Conservation (phyloP, 176 grass and related monocot genomes). For the Echinochloa phyllopogon region DNA sequence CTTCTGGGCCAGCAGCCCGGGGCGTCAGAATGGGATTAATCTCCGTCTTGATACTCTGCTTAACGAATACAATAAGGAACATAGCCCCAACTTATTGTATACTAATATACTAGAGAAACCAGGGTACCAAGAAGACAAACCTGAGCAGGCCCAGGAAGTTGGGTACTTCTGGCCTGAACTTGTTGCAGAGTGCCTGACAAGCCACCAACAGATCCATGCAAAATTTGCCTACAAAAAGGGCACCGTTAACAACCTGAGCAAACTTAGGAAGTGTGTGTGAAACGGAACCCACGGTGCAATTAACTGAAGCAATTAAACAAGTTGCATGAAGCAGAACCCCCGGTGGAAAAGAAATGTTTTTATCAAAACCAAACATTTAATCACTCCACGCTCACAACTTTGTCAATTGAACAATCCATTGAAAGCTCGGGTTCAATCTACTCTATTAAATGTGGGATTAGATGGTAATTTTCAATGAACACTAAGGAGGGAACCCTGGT, state of each 20-base stretch:
- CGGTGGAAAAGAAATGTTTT: neutral
- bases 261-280: neutral
- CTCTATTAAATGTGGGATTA: conserved; percentile 1
- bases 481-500: neutral
- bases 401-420: neutral
- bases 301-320: neutral
- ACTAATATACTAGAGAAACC: conserved; percentile 9
- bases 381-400: neutral
- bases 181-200: conserved; percentile 85
- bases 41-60: conserved; percentile 90
- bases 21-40: conserved; percentile 88
- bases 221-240: conserved; percentile 69
- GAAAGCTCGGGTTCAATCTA: neutral
- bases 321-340: neutral
- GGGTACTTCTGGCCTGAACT: conserved; percentile 82
- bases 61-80: conserved; percentile 45
- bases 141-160: conserved; percentile 84
- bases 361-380: neutral
- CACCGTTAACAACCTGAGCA: conserved; percentile 26
- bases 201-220: conserved; percentile 85
- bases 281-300: too few relatives aligned
- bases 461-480: neutral
- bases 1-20: conserved; percentile 76
- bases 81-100: neutral
- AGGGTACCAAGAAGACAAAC: conserved; percentile 50